Conservation (phyloP, 2,329 filamentous ascomycete species). For the Colletotrichum eremochloae region DNA sequence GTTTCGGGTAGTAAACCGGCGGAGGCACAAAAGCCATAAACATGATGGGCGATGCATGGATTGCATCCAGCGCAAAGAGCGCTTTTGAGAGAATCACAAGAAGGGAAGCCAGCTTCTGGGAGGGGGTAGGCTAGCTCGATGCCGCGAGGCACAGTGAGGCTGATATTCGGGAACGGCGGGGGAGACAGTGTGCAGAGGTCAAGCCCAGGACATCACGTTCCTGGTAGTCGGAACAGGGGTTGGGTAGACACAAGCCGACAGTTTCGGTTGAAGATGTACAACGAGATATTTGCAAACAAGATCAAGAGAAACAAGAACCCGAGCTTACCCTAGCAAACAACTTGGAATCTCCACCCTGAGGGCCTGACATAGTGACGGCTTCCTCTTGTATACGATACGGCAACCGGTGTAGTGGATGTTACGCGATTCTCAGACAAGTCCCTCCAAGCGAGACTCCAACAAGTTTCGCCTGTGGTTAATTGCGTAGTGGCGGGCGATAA, state of each 20-base stretch:
- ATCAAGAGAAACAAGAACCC: slow-evolving; percentile 26
- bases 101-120: not conserved
- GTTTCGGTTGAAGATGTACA: not conserved
- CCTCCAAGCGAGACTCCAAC: slow-evolving; percentile 22
- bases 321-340: slow-evolving; percentile 92
- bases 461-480: slow-evolving; percentile 31
- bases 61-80: not conserved
- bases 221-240: slow-evolving; percentile 18
- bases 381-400: slow-evolving; percentile 11
- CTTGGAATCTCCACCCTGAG: slow-evolving; percentile 89
- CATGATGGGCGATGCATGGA: slow-evolving; percentile 55
- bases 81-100: not conserved
- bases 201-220: slow-evolving; percentile 17
- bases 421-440: slow-evolving; percentile 25
- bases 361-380: slow-evolving; percentile 63
- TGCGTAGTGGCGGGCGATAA: slow-evolving; percentile 38
- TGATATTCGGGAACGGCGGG: slow-evolving; percentile 5
- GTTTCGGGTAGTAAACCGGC: slow-evolving; percentile 57
- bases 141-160: slow-evolving; percentile 3
- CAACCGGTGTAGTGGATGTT: slow-evolving; percentile 17
- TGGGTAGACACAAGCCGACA: not conserved
- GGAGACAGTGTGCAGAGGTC: not conserved
- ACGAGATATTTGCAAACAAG: slow-evolving; percentile 8
- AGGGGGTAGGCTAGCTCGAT: slow-evolving; percentile 16
- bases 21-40: slow-evolving; percentile 68